These are phyloP conservation scores for Penicillium sp. DNA, from an alignment of 2,329 filamentous ascomycete species.

Conservation along the genomic window DNA sequence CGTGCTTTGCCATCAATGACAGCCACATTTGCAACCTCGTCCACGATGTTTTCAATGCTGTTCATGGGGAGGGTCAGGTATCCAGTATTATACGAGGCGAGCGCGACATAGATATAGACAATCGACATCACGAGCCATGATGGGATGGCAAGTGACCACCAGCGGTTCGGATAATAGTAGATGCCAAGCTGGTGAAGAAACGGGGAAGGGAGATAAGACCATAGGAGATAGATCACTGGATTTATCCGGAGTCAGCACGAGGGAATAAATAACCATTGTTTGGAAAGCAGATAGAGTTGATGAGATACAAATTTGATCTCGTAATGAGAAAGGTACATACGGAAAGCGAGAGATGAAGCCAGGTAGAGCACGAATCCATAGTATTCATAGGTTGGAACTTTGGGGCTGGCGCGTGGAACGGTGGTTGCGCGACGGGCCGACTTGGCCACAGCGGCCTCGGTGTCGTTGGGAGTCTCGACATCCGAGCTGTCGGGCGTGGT, in stretches of 20 bases:
- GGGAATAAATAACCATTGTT: no score
- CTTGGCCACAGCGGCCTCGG: constrained; percentile 63
- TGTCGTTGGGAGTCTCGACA: constrained; percentile 70
- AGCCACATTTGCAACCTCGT: constrained; percentile 85
- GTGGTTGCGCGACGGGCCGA: constrained; percentile 64
- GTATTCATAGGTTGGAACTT: constrained; percentile 99
- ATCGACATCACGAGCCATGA: constrained; percentile 86
- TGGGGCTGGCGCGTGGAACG: constrained; percentile 82
- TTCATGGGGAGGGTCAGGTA: constrained; percentile 80
- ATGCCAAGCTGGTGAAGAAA: constrained; percentile 93
- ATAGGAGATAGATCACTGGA: constrained; percentile 67
- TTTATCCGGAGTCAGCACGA: constrained; percentile 8
- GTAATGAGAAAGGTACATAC: constrained; percentile 51
- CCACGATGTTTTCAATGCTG: constrained; percentile 86
- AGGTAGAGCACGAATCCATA: constrained; percentile 98
- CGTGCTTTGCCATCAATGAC: constrained; percentile 74
- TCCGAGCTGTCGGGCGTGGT: constrained; percentile 92
- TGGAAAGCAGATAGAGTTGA: no score
- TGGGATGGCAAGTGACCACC: constrained; percentile 95
- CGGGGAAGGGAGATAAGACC: constrained; percentile 89
- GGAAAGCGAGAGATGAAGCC: constrained; percentile 79
- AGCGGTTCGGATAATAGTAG: constrained; percentile 94
- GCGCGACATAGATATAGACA: constrained; percentile 90
- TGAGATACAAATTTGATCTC: no score
- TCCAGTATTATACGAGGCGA: constrained; percentile 88